Conservation (phyloP, 2,329 filamentous ascomycete species). For the Cladophialophora bantiana region DNA sequence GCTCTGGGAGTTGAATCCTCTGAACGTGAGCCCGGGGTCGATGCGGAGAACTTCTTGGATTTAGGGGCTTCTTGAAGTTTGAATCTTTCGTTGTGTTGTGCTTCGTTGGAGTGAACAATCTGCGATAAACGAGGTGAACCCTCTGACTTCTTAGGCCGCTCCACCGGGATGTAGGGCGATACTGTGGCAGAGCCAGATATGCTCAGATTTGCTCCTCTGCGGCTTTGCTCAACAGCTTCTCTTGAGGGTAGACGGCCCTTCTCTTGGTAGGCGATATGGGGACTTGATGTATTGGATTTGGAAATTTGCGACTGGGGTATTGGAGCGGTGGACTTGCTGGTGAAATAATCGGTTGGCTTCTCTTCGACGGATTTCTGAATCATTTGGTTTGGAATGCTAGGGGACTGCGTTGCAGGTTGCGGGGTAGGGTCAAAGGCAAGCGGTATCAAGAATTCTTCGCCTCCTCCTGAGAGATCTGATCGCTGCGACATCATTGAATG, state of each 20-base stretch:
- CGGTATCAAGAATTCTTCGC: conserved; percentile 76
- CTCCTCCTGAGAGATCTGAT: conserved; percentile 61
- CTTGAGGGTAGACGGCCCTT: conserved; percentile 66
- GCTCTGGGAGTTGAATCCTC: conserved; percentile 32
- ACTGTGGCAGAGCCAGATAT: conserved; percentile 38
- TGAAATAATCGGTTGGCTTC: conserved; percentile 65
- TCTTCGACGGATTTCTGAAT: conserved; percentile 59
- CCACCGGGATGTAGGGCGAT: conserved; percentile 30
- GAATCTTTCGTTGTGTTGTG: conserved; percentile 64
- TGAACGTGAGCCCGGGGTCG: conserved; percentile 51
- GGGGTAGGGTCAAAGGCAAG: conserved; percentile 76
- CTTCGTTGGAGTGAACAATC: conserved; percentile 30
- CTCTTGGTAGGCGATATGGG: conserved; percentile 92
- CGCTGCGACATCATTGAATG: conserved; percentile 71
- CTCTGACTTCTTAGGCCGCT: conserved; percentile 25
- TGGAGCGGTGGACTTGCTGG: conserved; percentile 39
- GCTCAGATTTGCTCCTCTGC: conserved; percentile 44
- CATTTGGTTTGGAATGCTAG: conserved; percentile 53
- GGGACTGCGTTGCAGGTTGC: conserved; percentile 57
- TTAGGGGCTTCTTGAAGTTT: conserved; percentile 83
- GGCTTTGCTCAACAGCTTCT: conserved; percentile 46
- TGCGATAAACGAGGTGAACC: conserved; percentile 33
- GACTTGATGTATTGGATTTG: conserved; percentile 57
- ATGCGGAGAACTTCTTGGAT: conserved; percentile 55
- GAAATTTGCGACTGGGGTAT: conserved; percentile 50